These are phyloP conservation scores for Diaporthe citrichinensis DNA, from an alignment of 2,329 filamentous ascomycete genomes.

Conservation along the genomic window DNA sequence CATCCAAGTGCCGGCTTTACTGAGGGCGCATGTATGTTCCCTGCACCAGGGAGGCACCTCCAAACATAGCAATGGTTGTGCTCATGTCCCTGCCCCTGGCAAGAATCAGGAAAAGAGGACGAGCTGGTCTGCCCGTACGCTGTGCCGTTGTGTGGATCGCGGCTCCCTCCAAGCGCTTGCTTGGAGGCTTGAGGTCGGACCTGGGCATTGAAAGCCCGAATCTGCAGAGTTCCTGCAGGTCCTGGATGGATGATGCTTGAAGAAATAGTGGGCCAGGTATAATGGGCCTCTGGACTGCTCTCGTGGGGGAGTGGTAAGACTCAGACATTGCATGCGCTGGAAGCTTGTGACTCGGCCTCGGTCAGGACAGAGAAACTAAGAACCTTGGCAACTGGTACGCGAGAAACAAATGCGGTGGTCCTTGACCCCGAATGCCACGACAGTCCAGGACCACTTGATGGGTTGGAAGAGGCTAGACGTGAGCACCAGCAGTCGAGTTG, in stretches of 20 bases:
- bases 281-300: slow-evolving; percentile 1
- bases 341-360: slow-evolving; percentile 32
- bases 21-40: slow-evolving; percentile 20
- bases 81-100: slow-evolving; percentile 2
- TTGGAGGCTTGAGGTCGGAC: slow-evolving; percentile 9
- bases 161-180: slow-evolving; percentile 20
- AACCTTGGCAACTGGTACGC: slow-evolving; percentile 20
- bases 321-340: slow-evolving; percentile 32
- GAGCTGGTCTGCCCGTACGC: neutral
- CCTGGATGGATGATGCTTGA: slow-evolving; percentile 29
- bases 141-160: neutral
- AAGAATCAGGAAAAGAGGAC: neutral
- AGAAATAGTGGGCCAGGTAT: neutral
- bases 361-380: neutral
- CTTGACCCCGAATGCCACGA: neutral
- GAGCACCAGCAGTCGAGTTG: slow-evolving; percentile 7
- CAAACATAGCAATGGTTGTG: slow-evolving; percentile 9
- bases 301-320: slow-evolving; percentile 21
- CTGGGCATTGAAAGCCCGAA: slow-evolving; percentile 6
- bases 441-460: slow-evolving; percentile 1
- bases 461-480: slow-evolving; percentile 6
- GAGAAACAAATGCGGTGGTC: neutral
- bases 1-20: slow-evolving; percentile 12
- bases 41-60: slow-evolving; percentile 1
- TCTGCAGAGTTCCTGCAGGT: slow-evolving; percentile 30